Base-by-base conservation (phyloP, 352 stramenopile species). In the Pythium brachiatum region DNA sequence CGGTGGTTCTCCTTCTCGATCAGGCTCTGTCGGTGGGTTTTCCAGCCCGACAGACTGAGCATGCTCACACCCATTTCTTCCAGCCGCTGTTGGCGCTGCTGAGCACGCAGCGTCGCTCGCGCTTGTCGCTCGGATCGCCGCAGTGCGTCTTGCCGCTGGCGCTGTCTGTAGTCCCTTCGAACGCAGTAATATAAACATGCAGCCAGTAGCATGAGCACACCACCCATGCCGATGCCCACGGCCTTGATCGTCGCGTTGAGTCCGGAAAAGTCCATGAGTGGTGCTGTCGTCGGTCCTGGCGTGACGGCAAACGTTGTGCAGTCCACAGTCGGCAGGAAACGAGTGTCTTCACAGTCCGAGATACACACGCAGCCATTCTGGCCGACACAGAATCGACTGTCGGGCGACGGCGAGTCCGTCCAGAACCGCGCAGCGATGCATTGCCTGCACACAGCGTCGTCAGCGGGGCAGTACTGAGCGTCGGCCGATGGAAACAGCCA, bases 341-440 rank as follows among this genome's bases (percentile, higher is more conserved):
- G 11, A 60, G 21, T 32, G 23, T 47, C 20, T 48, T 68, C 61
- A 34, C 61, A 68, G 31, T 58, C 29, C 5, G 18, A 58, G 29
- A 68, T 57, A n/a, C 61, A 68, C 2, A 68, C 36, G n/a, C 61
- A 68, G 1, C 53, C 53, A n/a, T 56, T 47, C n/a, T 12, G 7
- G 8, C 61, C 61, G 8, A 41, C 61, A 20, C 61, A 68, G 48
- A 62, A 68, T 13, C 61, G 53, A 53, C 61, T 68, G n/a, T 68
- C 61, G 0, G 61, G 53, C 15, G 20, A 29, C 27, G 16, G 7
- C 36, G 46, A 31, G n/a, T 29, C 29, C 43, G 32, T 23, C 53
- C 54, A 68, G 44, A 68, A 68, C 13, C 38, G 31, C 16, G 55
- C 16, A 9, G 31, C 27, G 46, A 68, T 68, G 32, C 61, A 68